Evolutionary conservation across 352 stramenopile genomes (phyloP).

Genomic region (Globisporangium solare): DNA sequence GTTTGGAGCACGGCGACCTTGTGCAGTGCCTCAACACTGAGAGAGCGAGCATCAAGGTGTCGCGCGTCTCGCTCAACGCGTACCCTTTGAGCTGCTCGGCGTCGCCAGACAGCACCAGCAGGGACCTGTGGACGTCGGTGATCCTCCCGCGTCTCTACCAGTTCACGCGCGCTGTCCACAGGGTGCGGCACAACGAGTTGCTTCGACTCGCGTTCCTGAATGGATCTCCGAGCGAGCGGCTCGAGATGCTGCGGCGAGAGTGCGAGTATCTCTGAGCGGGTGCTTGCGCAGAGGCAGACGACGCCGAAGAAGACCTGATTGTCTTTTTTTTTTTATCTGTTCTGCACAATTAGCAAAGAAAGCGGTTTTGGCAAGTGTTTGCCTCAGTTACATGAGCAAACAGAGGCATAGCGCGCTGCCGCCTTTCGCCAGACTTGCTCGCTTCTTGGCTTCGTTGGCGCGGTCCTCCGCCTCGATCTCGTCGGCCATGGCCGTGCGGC

Average conservation of each 20-base stretch:
- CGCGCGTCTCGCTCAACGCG: slow-evolving; percentile 38
- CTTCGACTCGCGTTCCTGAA: slow-evolving; percentile 64
- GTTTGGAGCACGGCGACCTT: slow-evolving; percentile 50
- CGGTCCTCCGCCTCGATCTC: slow-evolving; percentile 76
- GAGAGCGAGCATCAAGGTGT: slow-evolving; percentile 43
- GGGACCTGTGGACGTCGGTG: slow-evolving; percentile 51
- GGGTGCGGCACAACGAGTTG: slow-evolving; percentile 44
- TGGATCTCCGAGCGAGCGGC: slow-evolving; percentile 33
- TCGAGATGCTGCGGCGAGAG: slow-evolving; percentile 37
- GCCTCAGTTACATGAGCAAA: slow-evolving; percentile 10
- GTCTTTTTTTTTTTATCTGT: too few species aligned
- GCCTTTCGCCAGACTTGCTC: slow-evolving; percentile 11
- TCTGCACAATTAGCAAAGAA: background rate
- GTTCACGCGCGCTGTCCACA: slow-evolving; percentile 38
- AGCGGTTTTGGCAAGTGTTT: background rate
- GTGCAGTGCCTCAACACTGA: slow-evolving; percentile 62
- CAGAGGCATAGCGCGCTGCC: slow-evolving; percentile 6
- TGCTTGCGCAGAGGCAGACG: background rate
- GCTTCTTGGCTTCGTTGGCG: slow-evolving; percentile 39
- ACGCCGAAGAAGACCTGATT: too few species aligned
- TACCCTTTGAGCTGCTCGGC: slow-evolving; percentile 28
- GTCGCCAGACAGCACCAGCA: background rate
- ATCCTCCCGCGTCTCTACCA: slow-evolving; percentile 64
- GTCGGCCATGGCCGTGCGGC: slow-evolving; percentile 62
- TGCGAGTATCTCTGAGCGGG: slow-evolving; percentile 51